Conservation (phyloP, 2,329 filamentous ascomycete genomes). For the Orbilia quercus region DNA sequence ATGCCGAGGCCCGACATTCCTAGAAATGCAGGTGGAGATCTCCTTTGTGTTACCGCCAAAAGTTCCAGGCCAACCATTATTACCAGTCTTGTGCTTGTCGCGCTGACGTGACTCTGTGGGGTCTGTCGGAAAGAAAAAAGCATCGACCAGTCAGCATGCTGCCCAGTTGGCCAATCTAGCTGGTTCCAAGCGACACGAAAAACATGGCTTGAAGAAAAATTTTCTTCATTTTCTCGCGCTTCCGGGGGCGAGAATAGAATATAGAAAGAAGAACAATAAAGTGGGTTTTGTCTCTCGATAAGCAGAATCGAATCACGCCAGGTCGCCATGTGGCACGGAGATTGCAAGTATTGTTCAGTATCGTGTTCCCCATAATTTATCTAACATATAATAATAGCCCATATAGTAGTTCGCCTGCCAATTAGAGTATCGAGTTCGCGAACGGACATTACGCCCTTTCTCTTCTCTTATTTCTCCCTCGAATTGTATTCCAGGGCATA, state of each 20-base stretch:
- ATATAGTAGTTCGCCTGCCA: constrained; percentile 40
- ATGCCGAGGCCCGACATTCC: constrained; percentile 24
- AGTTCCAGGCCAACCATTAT: constrained; percentile 11
- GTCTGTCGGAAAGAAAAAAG: background rate
- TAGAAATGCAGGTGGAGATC: constrained; percentile 46
- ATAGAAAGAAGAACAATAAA: too few species aligned
- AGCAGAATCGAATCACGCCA: constrained; percentile 20
- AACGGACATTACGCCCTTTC: constrained; percentile 14
- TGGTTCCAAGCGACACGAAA: too few species aligned
- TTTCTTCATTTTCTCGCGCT: background rate
- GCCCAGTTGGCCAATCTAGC: too few species aligned
- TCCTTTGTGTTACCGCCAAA: constrained; percentile 33
- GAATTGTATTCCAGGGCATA: background rate
- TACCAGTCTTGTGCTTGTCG: too few species aligned
- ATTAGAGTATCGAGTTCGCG: constrained; percentile 27
- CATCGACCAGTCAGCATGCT: too few species aligned
- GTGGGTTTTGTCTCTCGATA: constrained; percentile 14
- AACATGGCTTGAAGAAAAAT: background rate
- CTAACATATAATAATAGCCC: too few species aligned
- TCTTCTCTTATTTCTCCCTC: too few species aligned
- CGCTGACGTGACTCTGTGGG: background rate
- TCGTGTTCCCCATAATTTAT: constrained; percentile 6
- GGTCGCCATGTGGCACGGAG: constrained; percentile 49
- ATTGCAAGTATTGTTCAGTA: constrained; percentile 26
- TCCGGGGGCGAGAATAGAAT: background rate